Evolutionary conservation across 306 rosid species (phyloP), one percentile per base, ranked within the genome.

Genomic region (Quercus rubra): DNA sequence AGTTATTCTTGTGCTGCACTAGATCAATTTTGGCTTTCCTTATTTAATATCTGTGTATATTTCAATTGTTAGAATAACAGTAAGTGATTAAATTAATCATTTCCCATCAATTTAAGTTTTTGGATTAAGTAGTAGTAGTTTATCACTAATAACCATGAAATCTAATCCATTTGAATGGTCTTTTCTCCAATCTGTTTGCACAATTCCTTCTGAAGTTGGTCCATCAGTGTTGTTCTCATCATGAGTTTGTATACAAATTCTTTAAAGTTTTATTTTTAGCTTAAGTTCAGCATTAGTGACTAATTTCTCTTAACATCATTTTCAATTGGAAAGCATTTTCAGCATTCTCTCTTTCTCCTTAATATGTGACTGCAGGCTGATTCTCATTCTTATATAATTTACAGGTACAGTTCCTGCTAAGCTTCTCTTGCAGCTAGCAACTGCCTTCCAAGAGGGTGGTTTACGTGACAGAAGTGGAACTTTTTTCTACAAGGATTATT

Each of bases 401-500:
- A 77, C 90, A 94, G 98, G 96, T 87, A 89, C 92, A 0, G 87
- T 94, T 70, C 97, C 98, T 74, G 77, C 95, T 69, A 94, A 91
- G 89, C 87, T 92, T 87, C 91, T 92, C 46, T 67, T 88, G 85
- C 98, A 92, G 85, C 89, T 94, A 78, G 1, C 83, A 54, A 86
- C 98, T 23, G 90, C 74, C 76, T 88, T 94, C 57, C 70, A 83
- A 4, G 79, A 90, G 58, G 92, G 95, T 7, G 97, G 98, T 79
- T 87, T 94, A 77, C 71, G 90, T 3, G 89, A 94, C 78, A 82
- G 98, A 81, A 91, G 78, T 25, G 91, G 97, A 27, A 78, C 81
- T 14, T 89, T 92, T 88, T 76, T 69, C 38, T 94, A 91, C 89
- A 91, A 90, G 87, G 91, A 91, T 35, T 88, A 94, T 86, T 81